phyloP scores from a whole-genome alignment of 2,329 filamentous ascomycete genomes.

The Xenoacremonium recifei region DNA sequence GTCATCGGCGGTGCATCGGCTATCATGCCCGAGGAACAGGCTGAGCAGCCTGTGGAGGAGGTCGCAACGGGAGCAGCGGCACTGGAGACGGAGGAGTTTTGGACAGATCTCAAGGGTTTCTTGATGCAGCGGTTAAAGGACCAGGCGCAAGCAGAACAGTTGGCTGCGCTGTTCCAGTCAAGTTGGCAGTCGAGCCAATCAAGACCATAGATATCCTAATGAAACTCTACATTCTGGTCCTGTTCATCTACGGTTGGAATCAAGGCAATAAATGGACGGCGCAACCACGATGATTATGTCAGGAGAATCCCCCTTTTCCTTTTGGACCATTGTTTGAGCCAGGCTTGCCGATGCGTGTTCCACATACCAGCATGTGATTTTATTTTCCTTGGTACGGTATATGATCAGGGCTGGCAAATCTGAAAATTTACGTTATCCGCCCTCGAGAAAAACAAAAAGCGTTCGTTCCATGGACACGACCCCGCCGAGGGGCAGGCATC shows the following conservation, averaged over 20 bases:
- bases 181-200: constrained; percentile 60
- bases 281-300: constrained; percentile 6
- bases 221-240: no score
- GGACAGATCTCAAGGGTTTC: constrained; percentile 81
- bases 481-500: constrained; percentile 14
- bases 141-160: constrained; percentile 59
- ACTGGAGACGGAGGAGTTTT: constrained; percentile 73
- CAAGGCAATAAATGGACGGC: no score
- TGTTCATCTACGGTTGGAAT: no score
- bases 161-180: constrained; percentile 66
- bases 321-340: no score
- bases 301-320: no score
- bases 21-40: constrained; percentile 39
- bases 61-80: constrained; percentile 53
- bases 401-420: constrained; percentile 28
- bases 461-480: constrained; percentile 14
- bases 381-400: constrained; percentile 28
- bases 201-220: constrained; percentile 17
- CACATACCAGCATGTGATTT: constrained; percentile 29
- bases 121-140: constrained; percentile 77
- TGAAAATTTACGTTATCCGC: constrained; percentile 26
- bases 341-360: constrained; percentile 20
- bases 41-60: constrained; percentile 27
- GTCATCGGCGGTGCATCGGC: constrained; percentile 68
- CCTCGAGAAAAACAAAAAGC: constrained; percentile 24